Percentiles rank a stretch among this genome's conserved stretches.
Conservation (phyloP, 1,139 yeast species). For the Chernovozyma sophiae-reginae region DNA sequence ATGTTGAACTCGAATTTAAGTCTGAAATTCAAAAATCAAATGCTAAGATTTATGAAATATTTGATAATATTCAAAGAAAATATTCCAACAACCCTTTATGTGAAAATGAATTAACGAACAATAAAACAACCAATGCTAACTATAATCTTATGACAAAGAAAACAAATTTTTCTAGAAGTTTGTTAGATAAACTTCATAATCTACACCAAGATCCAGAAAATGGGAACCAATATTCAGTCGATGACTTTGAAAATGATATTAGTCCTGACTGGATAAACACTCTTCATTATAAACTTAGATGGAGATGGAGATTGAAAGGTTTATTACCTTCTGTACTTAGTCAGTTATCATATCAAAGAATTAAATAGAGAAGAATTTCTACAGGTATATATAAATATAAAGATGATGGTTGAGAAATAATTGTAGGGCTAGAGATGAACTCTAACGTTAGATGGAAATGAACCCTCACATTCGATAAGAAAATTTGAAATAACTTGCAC, state of each 20-base stretch:
- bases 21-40: background rate
- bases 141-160: background rate
- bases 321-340: constrained; percentile 13
- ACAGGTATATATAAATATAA: background rate
- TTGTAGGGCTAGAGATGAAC: too few species aligned
- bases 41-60: constrained; percentile 4
- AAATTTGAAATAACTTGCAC: too few species aligned
- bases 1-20: background rate
- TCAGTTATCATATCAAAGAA: constrained; percentile 3
- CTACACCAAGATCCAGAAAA: background rate
- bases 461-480: too few species aligned
- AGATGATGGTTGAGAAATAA: too few species aligned
- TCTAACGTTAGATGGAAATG: too few species aligned
- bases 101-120: background rate
- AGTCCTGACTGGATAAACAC: constrained; percentile 25
- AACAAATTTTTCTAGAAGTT: constrained; percentile 13
- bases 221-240: background rate
- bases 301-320: constrained; percentile 30
- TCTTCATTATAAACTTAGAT: constrained; percentile 26
- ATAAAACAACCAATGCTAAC: background rate
- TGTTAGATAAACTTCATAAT: constrained; percentile 8
- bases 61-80: constrained; percentile 5
- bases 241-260: constrained; percentile 7
- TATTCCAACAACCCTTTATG: background rate
- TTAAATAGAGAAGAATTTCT: constrained; percentile 2